These are phyloP conservation scores for Paraphaeosphaeria sporulosa DNA, from an alignment of 2,329 filamentous ascomycete species.

Conservation along the genomic window DNA sequence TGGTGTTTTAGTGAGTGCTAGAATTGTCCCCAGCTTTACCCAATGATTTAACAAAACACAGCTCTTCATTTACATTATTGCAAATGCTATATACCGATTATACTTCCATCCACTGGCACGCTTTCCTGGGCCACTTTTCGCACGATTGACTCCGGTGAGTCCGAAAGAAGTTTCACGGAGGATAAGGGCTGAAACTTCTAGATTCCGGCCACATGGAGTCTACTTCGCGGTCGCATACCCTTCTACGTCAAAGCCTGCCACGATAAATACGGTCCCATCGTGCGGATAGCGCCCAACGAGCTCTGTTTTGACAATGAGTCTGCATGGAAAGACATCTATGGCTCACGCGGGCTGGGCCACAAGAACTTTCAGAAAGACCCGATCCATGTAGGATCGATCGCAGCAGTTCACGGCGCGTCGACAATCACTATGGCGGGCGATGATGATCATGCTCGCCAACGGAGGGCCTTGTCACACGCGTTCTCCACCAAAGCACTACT, in stretches of 20 bases:
- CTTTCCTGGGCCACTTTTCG: constrained; percentile 31
- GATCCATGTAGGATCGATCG: constrained; percentile 24
- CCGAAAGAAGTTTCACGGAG: too few species aligned
- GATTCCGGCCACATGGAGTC: constrained; percentile 27
- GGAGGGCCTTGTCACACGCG: constrained; percentile 40
- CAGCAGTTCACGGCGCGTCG: constrained; percentile 24
- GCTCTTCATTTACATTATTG: constrained; percentile 15
- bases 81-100: constrained; percentile 28
- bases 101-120: constrained; percentile 29
- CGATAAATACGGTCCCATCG: constrained; percentile 40
- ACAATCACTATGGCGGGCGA: constrained; percentile 12
- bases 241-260: constrained; percentile 38
- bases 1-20: constrained; percentile 8
- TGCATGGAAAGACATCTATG: constrained; percentile 37
- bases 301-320: constrained; percentile 27
- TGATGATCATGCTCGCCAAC: constrained; percentile 19
- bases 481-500: constrained; percentile 47
- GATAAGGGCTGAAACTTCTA: neutral
- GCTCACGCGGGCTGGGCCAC: constrained; percentile 22
- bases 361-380: constrained; percentile 29
- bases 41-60: neutral
- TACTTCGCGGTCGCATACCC: constrained; percentile 25
- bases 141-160: constrained; percentile 15
- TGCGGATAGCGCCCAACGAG: constrained; percentile 31
- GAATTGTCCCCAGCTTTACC: too few species aligned